phyloP scores from a whole-genome alignment of 257 asterid species.

The Vinca minor region DNA sequence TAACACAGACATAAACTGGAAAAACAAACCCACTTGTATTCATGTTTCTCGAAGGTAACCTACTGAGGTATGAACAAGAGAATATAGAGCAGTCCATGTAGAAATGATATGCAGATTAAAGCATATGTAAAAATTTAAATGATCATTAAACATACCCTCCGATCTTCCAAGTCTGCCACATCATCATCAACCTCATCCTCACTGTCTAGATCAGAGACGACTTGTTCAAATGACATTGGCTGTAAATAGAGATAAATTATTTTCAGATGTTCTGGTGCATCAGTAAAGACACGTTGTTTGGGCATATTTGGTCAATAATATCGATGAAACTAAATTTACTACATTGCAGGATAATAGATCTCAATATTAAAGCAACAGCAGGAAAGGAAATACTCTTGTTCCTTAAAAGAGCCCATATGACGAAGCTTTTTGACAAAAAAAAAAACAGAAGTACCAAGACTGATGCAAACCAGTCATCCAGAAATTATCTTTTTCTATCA shows the following conservation, averaged over 20 bases:
- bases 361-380: not conserved
- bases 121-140: too few relatives aligned
- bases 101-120: too few relatives aligned
- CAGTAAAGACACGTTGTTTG: not conserved
- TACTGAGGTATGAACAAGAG: not conserved
- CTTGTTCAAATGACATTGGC: constrained; percentile 99
- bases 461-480: not conserved
- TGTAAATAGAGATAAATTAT: constrained; percentile 22
- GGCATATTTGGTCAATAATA: not conserved
- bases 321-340: not conserved
- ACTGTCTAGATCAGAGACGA: constrained; percentile 86
- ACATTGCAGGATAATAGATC: not conserved
- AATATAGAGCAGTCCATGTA: not conserved
- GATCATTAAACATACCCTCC: constrained; percentile 57
- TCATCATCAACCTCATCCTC: constrained; percentile 99
- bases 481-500: not conserved
- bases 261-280: constrained; percentile 21
- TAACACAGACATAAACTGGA: not conserved
- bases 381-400: not conserved
- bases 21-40: not conserved
- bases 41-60: not conserved
- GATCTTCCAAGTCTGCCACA: constrained; percentile 97
- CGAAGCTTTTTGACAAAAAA: not conserved
- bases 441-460: not conserved
- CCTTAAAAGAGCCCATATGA: not conserved